Evolutionary conservation across 208 protist genomes (phyloP).

Genomic region (Leishmania lainsoni): DNA sequence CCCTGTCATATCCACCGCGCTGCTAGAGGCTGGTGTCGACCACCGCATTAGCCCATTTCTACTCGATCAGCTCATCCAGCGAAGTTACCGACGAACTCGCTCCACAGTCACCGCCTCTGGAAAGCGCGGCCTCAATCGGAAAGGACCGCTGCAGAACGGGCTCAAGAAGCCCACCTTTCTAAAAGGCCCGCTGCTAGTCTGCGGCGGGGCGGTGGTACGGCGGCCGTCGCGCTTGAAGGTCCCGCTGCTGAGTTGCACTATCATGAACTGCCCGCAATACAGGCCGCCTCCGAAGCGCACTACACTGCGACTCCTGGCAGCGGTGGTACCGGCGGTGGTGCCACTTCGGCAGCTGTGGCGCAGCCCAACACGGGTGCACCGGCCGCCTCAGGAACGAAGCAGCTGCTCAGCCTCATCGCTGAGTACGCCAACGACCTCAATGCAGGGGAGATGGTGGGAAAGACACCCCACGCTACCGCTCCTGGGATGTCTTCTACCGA

Average conservation of each 20-base stretch:
- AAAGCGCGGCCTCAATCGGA: neutral
- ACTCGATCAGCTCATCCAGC: constrained; percentile 27
- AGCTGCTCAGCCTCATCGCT: constrained; percentile 7
- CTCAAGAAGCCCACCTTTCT: neutral
- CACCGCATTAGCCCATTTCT: constrained; percentile 26
- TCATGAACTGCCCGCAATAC: constrained; percentile 27
- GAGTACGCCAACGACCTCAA: constrained; percentile 16
- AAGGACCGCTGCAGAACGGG: neutral
- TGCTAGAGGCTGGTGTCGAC: constrained; percentile 30
- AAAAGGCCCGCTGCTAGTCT: neutral
- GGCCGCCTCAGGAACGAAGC: neutral
- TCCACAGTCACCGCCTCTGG: constrained; percentile 6
- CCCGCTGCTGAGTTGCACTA: constrained; percentile 9
- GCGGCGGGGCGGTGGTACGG: neutral
- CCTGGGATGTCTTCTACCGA: constrained; percentile 22
- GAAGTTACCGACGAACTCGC: constrained; percentile 5
- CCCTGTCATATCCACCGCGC: constrained; percentile 23
- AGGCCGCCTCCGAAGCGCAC: constrained; percentile 18
- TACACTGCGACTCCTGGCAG: neutral
- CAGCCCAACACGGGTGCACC: neutral
- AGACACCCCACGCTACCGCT: neutral
- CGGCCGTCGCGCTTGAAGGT: neutral
- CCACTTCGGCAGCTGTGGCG: constrained; percentile 1
- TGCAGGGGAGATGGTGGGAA: neutral
- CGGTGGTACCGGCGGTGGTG: neutral